These are phyloP conservation scores for Colletotrichum coccodes DNA, from an alignment of 2,329 filamentous ascomycete genomes.

Conservation along the genomic window DNA sequence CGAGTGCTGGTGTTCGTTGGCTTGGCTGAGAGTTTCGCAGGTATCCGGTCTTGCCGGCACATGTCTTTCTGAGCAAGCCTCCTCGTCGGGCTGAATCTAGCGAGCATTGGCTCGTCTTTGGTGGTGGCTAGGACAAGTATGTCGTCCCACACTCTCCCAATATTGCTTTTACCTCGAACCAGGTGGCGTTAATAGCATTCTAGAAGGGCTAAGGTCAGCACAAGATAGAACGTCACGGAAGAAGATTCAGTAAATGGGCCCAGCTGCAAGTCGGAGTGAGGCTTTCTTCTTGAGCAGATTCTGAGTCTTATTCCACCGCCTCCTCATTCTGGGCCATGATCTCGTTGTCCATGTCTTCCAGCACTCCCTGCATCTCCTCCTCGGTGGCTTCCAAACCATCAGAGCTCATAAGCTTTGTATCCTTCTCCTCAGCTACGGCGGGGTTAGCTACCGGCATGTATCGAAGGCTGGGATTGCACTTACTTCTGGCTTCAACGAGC, in stretches of 20 bases:
- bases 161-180: constrained; percentile 22
- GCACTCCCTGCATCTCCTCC: constrained; percentile 66
- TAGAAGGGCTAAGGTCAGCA: constrained; percentile 19
- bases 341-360: constrained; percentile 55
- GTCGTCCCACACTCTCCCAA: background rate
- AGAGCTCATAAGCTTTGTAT: constrained; percentile 74
- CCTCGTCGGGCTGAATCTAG: constrained; percentile 10
- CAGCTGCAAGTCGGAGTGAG: background rate
- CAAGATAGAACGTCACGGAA: constrained; percentile 4
- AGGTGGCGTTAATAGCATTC: constrained; percentile 24
- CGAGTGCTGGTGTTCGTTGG: background rate
- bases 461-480: constrained; percentile 46
- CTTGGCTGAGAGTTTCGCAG: background rate
- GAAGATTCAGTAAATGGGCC: background rate
- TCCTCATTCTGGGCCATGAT: constrained; percentile 39
- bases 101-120: constrained; percentile 4
- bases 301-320: constrained; percentile 21
- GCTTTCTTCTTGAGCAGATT: constrained; percentile 5
- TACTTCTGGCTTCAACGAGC: constrained; percentile 82
- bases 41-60: background rate
- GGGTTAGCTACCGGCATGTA: constrained; percentile 36
- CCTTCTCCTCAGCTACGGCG: constrained; percentile 70
- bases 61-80: background rate
- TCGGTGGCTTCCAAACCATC: constrained; percentile 73
- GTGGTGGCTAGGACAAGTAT: constrained; percentile 11